A percentile compares a stretch with the other conserved stretches of the same genome.
Conservation (phyloP, 2,329 filamentous ascomycete species). For the Huntiella savannae region DNA sequence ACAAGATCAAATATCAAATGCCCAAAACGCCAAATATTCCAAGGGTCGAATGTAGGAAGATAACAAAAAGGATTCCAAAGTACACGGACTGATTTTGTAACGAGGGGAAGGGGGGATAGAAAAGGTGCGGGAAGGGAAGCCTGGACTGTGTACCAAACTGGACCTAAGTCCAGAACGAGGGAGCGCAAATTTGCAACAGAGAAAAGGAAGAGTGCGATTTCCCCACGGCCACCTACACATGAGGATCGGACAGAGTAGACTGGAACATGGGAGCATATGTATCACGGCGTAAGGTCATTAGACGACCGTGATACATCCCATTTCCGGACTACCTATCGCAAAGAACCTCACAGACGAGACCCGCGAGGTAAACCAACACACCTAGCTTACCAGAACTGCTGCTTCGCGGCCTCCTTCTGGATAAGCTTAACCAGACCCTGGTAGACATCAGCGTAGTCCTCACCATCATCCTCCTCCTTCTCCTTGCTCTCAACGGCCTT, state of each 20-base stretch:
- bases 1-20: conserved; percentile 12
- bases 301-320: neutral
- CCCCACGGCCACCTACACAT: neutral
- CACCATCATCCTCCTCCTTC: conserved; percentile 30
- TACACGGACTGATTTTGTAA: neutral
- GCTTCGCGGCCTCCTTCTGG: conserved; percentile 44
- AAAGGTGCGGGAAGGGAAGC: neutral
- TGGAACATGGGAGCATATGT: neutral
- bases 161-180: neutral
- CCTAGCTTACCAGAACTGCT: conserved; percentile 25
- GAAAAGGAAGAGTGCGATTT: neutral
- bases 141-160: neutral
- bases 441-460: conserved; percentile 45
- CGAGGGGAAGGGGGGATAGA: neutral
- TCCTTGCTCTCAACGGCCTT: conserved; percentile 25
- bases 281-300: neutral
- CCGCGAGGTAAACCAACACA: neutral
- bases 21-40: conserved; percentile 9
- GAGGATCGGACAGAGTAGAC: neutral
- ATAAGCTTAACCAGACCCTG: conserved; percentile 45
- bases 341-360: neutral
- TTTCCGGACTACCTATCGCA: neutral
- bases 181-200: neutral
- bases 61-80: neutral
- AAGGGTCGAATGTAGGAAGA: neutral